These are phyloP conservation scores for Peziza echinospora DNA, from an alignment of 495 filamentous ascomycete species.

Conservation along the genomic window DNA sequence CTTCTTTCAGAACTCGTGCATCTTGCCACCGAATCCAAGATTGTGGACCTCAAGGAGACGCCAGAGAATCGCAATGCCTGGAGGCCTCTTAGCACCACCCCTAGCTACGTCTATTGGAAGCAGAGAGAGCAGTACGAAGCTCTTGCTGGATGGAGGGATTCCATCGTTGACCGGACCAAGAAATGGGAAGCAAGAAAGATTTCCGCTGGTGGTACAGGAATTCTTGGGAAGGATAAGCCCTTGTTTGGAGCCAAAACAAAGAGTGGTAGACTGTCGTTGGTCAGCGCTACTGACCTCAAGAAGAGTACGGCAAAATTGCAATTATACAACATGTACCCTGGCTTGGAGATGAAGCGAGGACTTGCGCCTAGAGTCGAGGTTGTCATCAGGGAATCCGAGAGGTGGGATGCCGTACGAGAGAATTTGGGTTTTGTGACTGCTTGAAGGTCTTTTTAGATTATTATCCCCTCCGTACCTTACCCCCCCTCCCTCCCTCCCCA, in stretches of 20 bases:
- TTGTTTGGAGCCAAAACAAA: conserved; percentile 27
- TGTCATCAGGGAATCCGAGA: conserved; percentile 21
- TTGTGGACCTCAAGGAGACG: conserved; percentile 32
- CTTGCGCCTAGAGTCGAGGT: conserved; percentile 11
- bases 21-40: conserved; percentile 35
- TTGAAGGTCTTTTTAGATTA: conserved; percentile 1
- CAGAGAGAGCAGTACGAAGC: conserved; percentile 39
- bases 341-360: conserved; percentile 20
- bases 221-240: conserved; percentile 19
- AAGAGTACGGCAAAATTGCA: not conserved
- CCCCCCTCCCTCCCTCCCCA: too few relatives aligned
- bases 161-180: conserved; percentile 27
- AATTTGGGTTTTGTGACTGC: conserved; percentile 16
- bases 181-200: conserved; percentile 26
- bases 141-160: conserved; percentile 39
- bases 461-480: too few relatives aligned
- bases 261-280: conserved; percentile 15
- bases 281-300: too few relatives aligned
- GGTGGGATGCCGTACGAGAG: conserved; percentile 21
- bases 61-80: conserved; percentile 35
- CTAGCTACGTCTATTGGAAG: conserved; percentile 35
- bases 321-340: conserved; percentile 17
- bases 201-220: conserved; percentile 23
- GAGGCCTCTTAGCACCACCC: conserved; percentile 36
- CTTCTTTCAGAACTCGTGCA: conserved; percentile 49